A percentile compares a stretch with the other conserved stretches of the same genome.
Evolutionary conservation across 768 basidiomycete species (phyloP).

Genomic region (Artomyces pyxidatus): DNA sequence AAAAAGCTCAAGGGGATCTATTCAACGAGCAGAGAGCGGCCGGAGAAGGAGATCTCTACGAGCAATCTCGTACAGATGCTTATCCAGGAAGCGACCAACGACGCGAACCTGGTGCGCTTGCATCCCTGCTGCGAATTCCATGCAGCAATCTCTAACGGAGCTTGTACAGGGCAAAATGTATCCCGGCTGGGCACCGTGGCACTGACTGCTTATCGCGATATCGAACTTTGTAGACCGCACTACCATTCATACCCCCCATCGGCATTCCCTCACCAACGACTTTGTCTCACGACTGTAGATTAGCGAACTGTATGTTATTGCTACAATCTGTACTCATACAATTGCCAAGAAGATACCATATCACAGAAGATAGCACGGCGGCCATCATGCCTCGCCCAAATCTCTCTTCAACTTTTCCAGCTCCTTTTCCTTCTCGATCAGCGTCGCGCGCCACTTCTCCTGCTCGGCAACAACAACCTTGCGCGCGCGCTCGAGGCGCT

Average conservation of each 20-base stretch:
- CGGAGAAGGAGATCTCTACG: conserved; percentile 49
- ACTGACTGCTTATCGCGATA: conserved; percentile 39
- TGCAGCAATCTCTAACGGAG: conserved; percentile 8
- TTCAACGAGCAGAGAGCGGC: conserved; percentile 27
- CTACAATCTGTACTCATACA: neutral
- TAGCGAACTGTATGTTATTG: neutral
- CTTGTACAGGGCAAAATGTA: conserved; percentile 75
- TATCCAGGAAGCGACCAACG: conserved; percentile 81
- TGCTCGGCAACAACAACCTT: conserved; percentile 68
- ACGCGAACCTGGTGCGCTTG: conserved; percentile 53
- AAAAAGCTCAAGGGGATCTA: conserved; percentile 76
- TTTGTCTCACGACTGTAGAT: neutral
- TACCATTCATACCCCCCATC: too few species aligned
- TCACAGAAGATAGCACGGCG: neutral
- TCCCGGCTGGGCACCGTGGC: conserved; percentile 82
- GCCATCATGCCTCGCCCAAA: conserved; percentile 17
- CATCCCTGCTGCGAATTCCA: neutral
- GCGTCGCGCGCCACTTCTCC: conserved; percentile 54
- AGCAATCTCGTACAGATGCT: conserved; percentile 86
- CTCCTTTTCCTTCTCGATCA: conserved; percentile 82
- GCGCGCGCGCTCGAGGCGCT: conserved; percentile 69
- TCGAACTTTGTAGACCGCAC: too few species aligned
- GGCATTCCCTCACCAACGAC: neutral
- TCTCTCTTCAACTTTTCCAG: conserved; percentile 60
- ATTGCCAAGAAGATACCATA: neutral